Evolutionary conservation across 495 filamentous ascomycete species (phyloP).

Genomic region (Apodospora peruviana): DNA sequence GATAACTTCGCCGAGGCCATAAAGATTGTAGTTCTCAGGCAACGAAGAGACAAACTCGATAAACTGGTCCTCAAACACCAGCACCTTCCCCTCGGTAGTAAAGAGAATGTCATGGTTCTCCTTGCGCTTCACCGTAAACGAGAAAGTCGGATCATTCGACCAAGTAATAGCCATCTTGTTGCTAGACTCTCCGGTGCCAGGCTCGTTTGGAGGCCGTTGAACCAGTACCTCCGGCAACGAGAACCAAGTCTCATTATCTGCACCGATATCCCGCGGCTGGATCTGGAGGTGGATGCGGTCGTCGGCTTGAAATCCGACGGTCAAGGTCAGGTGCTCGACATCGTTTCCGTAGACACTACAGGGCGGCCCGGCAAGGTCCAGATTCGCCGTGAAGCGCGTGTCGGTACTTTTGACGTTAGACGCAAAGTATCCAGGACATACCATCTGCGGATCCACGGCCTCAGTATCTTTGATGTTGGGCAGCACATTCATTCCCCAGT

Average conservation of each 20-base stretch:
- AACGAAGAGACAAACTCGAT: slow-evolving; percentile 67
- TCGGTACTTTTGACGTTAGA: slow-evolving; percentile 49
- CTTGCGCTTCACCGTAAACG: slow-evolving; percentile 61
- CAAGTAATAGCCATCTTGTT: slow-evolving; percentile 57
- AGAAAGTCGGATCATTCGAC: slow-evolving; percentile 63
- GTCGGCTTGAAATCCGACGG: slow-evolving; percentile 67
- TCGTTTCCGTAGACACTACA: slow-evolving; percentile 76
- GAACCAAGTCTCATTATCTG: slow-evolving; percentile 63
- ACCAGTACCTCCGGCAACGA: slow-evolving; percentile 59
- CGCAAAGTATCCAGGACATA: slow-evolving; percentile 72
- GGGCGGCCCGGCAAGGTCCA: slow-evolving; percentile 58
- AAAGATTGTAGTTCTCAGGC: slow-evolving; percentile 69
- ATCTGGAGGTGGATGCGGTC: slow-evolving; percentile 76
- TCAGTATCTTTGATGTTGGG: slow-evolving; percentile 70
- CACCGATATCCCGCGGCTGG: slow-evolving; percentile 57
- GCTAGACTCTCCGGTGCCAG: slow-evolving; percentile 20
- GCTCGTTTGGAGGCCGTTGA: slow-evolving; percentile 48
- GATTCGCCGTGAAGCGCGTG: slow-evolving; percentile 52
- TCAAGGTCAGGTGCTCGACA: slow-evolving; percentile 54
- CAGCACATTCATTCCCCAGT: slow-evolving; percentile 52
- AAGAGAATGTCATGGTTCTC: slow-evolving; percentile 65
- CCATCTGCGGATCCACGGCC: slow-evolving; percentile 63
- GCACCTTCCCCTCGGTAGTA: slow-evolving; percentile 56
- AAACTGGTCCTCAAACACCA: slow-evolving; percentile 81
- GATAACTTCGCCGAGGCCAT: slow-evolving; percentile 78